Percentiles rank a stretch among this genome's conserved stretches.
phyloP scores from a whole-genome alignment of 2,329 filamentous ascomycete genomes.

The Alternaria incomplexa region DNA sequence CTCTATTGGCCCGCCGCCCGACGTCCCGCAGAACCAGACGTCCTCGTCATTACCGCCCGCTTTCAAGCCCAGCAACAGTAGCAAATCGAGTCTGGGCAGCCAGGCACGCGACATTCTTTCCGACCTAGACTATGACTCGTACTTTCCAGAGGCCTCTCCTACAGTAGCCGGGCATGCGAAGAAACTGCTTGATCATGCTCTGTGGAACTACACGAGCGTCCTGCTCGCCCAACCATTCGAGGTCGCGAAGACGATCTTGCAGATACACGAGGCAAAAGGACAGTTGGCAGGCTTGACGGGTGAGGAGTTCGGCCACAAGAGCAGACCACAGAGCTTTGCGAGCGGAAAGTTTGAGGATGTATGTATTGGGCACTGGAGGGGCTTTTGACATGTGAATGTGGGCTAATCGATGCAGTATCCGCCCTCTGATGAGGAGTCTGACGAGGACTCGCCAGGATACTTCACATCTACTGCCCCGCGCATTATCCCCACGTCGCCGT shows the following conservation, averaged over 20 bases:
- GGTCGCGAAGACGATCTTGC: constrained; percentile 91
- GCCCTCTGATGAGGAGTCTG: constrained; percentile 71
- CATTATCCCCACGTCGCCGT: constrained; percentile 42
- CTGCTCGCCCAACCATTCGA: constrained; percentile 95
- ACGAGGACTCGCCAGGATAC: constrained; percentile 75
- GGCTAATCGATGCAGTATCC: constrained; percentile 47
- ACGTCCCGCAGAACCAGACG: constrained; percentile 46
- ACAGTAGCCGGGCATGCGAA: constrained; percentile 72
- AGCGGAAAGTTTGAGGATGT: constrained; percentile 46
- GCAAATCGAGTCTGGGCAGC: constrained; percentile 60
- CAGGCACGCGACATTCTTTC: constrained; percentile 84
- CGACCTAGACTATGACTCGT: constrained; percentile 91
- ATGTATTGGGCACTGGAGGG: constrained; percentile 2
- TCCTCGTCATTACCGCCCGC: constrained; percentile 40
- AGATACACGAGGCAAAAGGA: constrained; percentile 66
- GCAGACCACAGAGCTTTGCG: constrained; percentile 39
- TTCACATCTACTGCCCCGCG: constrained; percentile 75
- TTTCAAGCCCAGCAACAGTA: constrained; percentile 45
- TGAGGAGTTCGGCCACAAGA: constrained; percentile 26
- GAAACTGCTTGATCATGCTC: constrained; percentile 78
- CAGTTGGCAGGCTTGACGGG: constrained; percentile 32
- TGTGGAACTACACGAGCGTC: constrained; percentile 91
- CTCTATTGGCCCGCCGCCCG: constrained; percentile 65
- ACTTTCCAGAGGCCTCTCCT: constrained; percentile 77
- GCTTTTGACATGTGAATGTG: constrained; percentile 24